Percentiles rank a stretch among this genome's conserved stretches.
Evolutionary conservation across 495 filamentous ascomycete species (phyloP).

Genomic region (Friedmanniomyces endolithicus): DNA sequence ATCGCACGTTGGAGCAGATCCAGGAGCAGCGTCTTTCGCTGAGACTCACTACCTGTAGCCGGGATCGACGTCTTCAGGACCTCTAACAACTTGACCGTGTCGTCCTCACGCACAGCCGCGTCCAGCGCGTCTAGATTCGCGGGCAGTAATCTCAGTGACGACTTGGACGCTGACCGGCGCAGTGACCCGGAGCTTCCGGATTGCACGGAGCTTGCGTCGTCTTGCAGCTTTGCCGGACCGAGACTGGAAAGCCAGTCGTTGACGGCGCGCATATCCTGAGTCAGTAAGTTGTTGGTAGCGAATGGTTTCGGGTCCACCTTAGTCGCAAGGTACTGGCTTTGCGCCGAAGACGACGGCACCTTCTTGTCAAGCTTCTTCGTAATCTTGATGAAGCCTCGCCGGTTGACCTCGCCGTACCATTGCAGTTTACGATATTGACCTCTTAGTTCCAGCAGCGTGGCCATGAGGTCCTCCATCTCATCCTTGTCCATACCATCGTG

Average conservation of each 20-base stretch:
- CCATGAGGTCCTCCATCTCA: conserved; percentile 79
- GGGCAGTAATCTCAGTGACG: conserved; percentile 55
- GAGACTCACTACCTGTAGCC: conserved; percentile 31
- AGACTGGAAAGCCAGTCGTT: conserved; percentile 84
- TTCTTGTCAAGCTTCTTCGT: conserved; percentile 97
- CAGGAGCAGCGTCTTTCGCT: conserved; percentile 51
- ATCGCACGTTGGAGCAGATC: conserved; percentile 78
- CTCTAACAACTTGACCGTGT: conserved; percentile 46
- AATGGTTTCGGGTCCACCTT: conserved; percentile 81
- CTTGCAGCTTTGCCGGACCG: conserved; percentile 53
- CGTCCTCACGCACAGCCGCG: conserved; percentile 62
- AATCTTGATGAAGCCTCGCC: conserved; percentile 90
- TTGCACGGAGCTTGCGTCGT: conserved; percentile 58
- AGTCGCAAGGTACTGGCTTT: conserved; percentile 69
- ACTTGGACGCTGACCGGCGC: conserved; percentile 55
- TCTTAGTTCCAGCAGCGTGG: conserved; percentile 74
- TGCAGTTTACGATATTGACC: conserved; percentile 79
- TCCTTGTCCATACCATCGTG: conserved; percentile 49
- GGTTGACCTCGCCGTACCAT: conserved; percentile 96
- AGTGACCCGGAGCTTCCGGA: conserved; percentile 51
- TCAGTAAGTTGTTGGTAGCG: conserved; percentile 58
- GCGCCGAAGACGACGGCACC: conserved; percentile 54
- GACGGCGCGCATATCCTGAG: conserved; percentile 56
- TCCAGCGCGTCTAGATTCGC: conserved; percentile 61
- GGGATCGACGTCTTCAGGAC: conserved; percentile 33